Evolutionary conservation across 768 basidiomycete genomes (phyloP).

Genomic region (Daedaleopsis nitida): DNA sequence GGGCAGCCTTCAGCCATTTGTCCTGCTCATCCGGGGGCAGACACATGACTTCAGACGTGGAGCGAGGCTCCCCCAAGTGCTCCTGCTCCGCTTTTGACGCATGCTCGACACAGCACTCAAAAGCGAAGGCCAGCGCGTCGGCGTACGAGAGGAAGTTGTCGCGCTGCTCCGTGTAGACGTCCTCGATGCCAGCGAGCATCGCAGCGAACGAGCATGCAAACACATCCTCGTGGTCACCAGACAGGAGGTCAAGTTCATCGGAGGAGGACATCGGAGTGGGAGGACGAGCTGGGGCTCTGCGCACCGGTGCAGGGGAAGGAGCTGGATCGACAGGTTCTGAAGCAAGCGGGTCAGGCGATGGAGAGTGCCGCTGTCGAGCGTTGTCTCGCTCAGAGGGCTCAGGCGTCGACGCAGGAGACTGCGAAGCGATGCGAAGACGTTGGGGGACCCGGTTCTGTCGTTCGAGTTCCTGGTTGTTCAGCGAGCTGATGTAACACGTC

Average conservation of each 20-base stretch:
- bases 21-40: conserved; percentile 9
- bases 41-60: conserved; percentile 7
- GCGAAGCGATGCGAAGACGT: neutral
- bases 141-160: conserved; percentile 7
- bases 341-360: neutral
- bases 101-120: conserved; percentile 8
- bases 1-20: conserved; percentile 18
- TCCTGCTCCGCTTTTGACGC: conserved; percentile 9
- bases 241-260: conserved; percentile 7
- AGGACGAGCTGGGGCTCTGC: neutral
- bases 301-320: neutral
- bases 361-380: conserved; percentile 4
- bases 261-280: neutral
- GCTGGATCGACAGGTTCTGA: neutral
- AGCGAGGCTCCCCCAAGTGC: conserved; percentile 10
- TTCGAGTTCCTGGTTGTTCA: conserved; percentile 5
- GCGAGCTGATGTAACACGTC: neutral
- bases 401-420: conserved; percentile 4
- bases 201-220: conserved; percentile 2
- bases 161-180: conserved; percentile 4
- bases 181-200: conserved; percentile 2
- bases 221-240: neutral
- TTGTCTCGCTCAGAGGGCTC: conserved; percentile 1
- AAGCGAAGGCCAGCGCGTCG: conserved; percentile 9
- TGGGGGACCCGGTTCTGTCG: conserved; percentile 1